Base-by-base conservation (phyloP, 345 rosid species). In the Fremontodendron californicum region DNA sequence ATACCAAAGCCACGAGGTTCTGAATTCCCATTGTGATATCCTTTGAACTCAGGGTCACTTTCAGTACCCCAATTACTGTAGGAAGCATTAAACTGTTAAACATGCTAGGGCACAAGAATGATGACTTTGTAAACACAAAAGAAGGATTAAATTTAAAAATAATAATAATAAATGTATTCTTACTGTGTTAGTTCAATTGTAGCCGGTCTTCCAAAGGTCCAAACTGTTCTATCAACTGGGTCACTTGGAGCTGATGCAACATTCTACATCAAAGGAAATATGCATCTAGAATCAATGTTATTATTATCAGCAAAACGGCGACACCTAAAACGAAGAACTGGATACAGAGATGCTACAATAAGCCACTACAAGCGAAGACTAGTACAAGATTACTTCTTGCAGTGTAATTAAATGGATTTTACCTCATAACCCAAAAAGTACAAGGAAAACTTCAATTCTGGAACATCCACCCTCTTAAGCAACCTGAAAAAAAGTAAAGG, bases 31-130 rank as follows among this genome's bases (percentile, higher is more conserved):
- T 85, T 93, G 83, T 96, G 98, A 81, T 93, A 96, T 69, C 96
- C 97, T 85, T 93, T 90, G 84, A 95, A 93, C 52, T 89, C 96
- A 3, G 91, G 89, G 87, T 93, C 94, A 71, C 86, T 92, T 86
- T 95, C 99, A 43, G 96, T 95, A 23, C 98, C 99, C 98, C 98
- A 95, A 75, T 93, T 93, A 81, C 99, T 95, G 96, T 75, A 55
- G 73, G 48, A 75, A 77, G 25, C 45, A 80, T 68, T 70, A 55
- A 61, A 71, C 71, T 23, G 69, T 80, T 60, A 87, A 15, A 55
- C 40, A 73, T 29, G 33, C 31, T 46, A 12, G 2, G 7, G 0
- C 51, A 67, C 33, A 46, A 67, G 63, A 65, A 46, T 46, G 15
- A 77, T 45, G 39, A 49, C 43, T 73, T 8, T 69, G 0, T 27